A percentile compares a stretch with the other conserved stretches of the same genome.
phyloP scores from a whole-genome alignment of 176 grass and related monocot genomes.

The Oropetium thomaeum region DNA sequence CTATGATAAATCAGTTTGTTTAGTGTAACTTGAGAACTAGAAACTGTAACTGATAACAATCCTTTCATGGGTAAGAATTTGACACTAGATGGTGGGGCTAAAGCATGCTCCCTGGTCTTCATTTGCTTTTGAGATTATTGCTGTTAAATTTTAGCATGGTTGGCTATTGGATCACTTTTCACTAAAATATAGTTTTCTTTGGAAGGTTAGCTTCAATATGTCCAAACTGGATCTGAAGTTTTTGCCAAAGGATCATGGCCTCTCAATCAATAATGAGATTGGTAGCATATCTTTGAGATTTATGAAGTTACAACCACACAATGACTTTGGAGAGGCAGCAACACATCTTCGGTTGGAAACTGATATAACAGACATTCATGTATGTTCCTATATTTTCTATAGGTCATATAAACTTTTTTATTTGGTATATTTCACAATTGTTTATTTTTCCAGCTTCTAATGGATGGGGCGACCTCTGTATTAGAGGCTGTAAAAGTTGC shows the following conservation, averaged over 20 bases:
- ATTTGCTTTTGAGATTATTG: slow-evolving; percentile 21
- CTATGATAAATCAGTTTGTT: not conserved
- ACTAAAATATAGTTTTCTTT: slow-evolving; percentile 87
- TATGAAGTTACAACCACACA: slow-evolving; percentile 47
- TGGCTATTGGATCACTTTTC: slow-evolving; percentile 35
- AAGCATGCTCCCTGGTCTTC: slow-evolving; percentile 3
- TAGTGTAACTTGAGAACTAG: not conserved
- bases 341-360: slow-evolving; percentile 65
- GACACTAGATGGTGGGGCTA: not conserved
- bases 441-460: slow-evolving; percentile 78
- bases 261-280: slow-evolving; percentile 69
- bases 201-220: slow-evolving; percentile 99
- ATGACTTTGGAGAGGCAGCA: slow-evolving; percentile 50
- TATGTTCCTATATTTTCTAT: slow-evolving; percentile 41
- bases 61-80: not conserved
- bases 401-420: slow-evolving; percentile 17
- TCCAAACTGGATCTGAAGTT: slow-evolving; percentile 85
- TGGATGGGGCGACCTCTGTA: slow-evolving; percentile 62
- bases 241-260: slow-evolving; percentile 58
- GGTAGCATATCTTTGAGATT: slow-evolving; percentile 59
- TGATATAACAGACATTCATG: slow-evolving; percentile 69
- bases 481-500: slow-evolving; percentile 77
- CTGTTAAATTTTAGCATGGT: slow-evolving; percentile 4
- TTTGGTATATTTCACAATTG: slow-evolving; percentile 29
- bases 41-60: not conserved